Conservation (phyloP, 805 yeast genomes). For the Kregervanrija pseudodelftensis region DNA sequence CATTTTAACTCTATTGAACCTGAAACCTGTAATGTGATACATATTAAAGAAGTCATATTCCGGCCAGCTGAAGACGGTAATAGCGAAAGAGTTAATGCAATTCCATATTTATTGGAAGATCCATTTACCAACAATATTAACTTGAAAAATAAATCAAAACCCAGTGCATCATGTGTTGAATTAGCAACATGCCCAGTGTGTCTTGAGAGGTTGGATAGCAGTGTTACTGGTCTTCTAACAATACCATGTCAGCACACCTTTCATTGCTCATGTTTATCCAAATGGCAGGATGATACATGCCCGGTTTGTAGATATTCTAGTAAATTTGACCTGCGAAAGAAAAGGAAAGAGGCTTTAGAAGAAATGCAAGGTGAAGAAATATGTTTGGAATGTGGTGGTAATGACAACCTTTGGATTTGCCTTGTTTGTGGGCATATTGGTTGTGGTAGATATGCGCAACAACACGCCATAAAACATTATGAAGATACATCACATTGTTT, state of each 20-base stretch:
- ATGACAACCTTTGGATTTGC: slow-evolving; percentile 78
- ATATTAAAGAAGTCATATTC: slow-evolving; percentile 53
- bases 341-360: slow-evolving; percentile 5
- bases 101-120: slow-evolving; percentile 67
- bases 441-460: slow-evolving; percentile 79
- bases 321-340: slow-evolving; percentile 11
- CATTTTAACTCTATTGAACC: slow-evolving; percentile 84
- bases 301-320: slow-evolving; percentile 84
- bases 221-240: slow-evolving; percentile 72
- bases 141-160: background rate
- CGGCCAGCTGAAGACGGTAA: slow-evolving; percentile 24
- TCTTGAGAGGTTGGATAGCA: slow-evolving; percentile 78
- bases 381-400: slow-evolving; percentile 53
- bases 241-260: slow-evolving; percentile 92
- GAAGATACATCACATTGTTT: slow-evolving; percentile 76
- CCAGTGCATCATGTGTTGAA: slow-evolving; percentile 34
- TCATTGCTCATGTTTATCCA: slow-evolving; percentile 80
- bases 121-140: slow-evolving; percentile 47
- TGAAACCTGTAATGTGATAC: slow-evolving; percentile 72
- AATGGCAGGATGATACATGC: slow-evolving; percentile 86
- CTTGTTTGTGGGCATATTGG: slow-evolving; percentile 88
- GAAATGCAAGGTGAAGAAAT: slow-evolving; percentile 26
- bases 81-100: slow-evolving; percentile 20
- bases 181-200: slow-evolving; percentile 93
- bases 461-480: slow-evolving; percentile 82